A percentile compares a stretch with the other conserved stretches of the same genome.
Evolutionary conservation across 257 asterid species (phyloP).

Genomic region (Phtheirospermum japonicum): DNA sequence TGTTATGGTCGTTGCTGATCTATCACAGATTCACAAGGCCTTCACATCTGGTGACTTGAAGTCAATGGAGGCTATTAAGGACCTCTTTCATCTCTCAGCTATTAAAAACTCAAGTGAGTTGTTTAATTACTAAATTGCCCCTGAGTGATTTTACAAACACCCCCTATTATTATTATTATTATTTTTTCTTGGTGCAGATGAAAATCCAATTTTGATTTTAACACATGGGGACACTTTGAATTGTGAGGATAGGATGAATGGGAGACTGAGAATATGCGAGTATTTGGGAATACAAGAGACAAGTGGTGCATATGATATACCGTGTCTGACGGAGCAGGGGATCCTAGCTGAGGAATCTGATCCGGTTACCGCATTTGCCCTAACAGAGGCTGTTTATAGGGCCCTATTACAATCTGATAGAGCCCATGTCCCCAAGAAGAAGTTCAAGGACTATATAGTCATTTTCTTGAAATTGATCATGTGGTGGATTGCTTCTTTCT

Average conservation of each 20-base stretch:
- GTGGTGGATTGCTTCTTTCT: constrained; percentile 51
- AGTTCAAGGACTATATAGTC: constrained; percentile 37
- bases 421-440: constrained; percentile 50
- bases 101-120: constrained; percentile 51
- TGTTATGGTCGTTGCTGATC: constrained; percentile 60
- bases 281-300: constrained; percentile 23
- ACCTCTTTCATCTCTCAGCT: constrained; percentile 42
- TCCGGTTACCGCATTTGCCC: constrained; percentile 54
- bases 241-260: constrained; percentile 48
- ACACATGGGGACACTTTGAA: constrained; percentile 59
- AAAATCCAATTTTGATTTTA: constrained; percentile 54
- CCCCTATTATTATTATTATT: no score
- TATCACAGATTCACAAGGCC: constrained; percentile 43
- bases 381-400: constrained; percentile 56
- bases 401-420: constrained; percentile 61
- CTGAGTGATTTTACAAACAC: no score
- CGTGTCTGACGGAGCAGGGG: constrained; percentile 63
- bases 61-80: constrained; percentile 42
- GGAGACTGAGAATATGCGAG: constrained; percentile 19
- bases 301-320: constrained; percentile 61
- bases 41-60: constrained; percentile 48
- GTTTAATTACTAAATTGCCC: no score
- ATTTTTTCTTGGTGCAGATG: constrained; percentile 37
- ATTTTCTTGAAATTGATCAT: constrained; percentile 36
- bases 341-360: constrained; percentile 56